Evolutionary conservation across 306 rosid genomes (phyloP), one percentile per base, ranked within the genome.

Genomic region (Acacia crassicarpa): DNA sequence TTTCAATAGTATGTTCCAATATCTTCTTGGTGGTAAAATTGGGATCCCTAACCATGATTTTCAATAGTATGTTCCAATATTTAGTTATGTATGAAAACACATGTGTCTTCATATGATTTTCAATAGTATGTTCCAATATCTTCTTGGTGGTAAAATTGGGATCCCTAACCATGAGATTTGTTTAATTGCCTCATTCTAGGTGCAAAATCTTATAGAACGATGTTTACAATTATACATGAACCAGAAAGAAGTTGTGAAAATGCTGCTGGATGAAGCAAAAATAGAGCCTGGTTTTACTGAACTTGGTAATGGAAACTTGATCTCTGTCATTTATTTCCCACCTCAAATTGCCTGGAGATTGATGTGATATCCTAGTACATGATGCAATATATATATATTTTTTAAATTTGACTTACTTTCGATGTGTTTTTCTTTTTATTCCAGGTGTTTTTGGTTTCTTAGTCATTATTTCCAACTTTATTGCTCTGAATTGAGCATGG

Each of bases 211-310:
- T 70, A 92, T 95, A 23, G 96, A 93, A 85, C 87, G 94, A 85
- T 93, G 99, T 68, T 89, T 95, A 16, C 99, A 95, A 80, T 91
- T 93, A 32, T 94, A 95, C 83, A 95, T 95, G 99, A 92, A 82
- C 85, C 92, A 84, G 80, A 92, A 85, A 82, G 97, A 95, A 91
- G 93, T 91, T 70, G 95, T 90, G 77, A 94, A 91, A 35, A 89
- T 88, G 27, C 89, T 95, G 46, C 81, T 89, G 74, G 83, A 73
- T 75, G 89, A 92, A 83, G 99, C 97, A 63, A 95, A 93, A 79
- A 93, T 95, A 80, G 97, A 95, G 84, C 99, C 98, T 74, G 92
- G 93, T 85, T 95, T 95, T 84, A 95, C 98, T 4, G 94, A 94
- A 82, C 91, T 89, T 72, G 97, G 99, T 95, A 93, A 76, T 32